phyloP scores from a whole-genome alignment of 2,329 filamentous ascomycete species.

The Onygenales sp. region DNA sequence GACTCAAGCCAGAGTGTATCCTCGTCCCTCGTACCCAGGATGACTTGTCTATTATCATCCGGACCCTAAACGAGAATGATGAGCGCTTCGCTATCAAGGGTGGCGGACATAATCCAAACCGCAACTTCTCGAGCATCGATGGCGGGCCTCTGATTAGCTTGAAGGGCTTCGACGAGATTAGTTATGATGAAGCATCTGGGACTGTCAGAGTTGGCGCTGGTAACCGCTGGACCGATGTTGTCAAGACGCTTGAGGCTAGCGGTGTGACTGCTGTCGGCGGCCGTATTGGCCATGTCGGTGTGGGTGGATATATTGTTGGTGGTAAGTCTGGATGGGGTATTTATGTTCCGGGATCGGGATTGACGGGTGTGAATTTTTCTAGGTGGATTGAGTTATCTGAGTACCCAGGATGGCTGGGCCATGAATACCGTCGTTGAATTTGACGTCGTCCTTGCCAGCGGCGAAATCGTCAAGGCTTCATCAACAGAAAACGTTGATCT shows the following conservation, averaged over 20 bases:
- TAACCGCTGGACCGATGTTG: constrained; percentile 25
- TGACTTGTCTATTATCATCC: constrained; percentile 46
- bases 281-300: constrained; percentile 39
- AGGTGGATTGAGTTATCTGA: constrained; percentile 29
- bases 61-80: constrained; percentile 37
- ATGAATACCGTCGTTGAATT: constrained; percentile 39
- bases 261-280: constrained; percentile 33
- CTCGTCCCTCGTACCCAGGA: constrained; percentile 38
- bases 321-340: constrained; percentile 18
- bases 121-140: constrained; percentile 37
- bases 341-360: background rate
- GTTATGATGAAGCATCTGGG: constrained; percentile 25
- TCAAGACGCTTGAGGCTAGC: constrained; percentile 21
- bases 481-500: constrained; percentile 30
- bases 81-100: constrained; percentile 47
- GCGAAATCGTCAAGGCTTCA: constrained; percentile 34
- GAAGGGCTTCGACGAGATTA: constrained; percentile 31
- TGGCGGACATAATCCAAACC: constrained; percentile 40
- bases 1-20: constrained; percentile 33
- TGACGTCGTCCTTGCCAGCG: constrained; percentile 40
- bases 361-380: constrained; percentile 19
- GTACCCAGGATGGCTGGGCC: constrained; percentile 34
- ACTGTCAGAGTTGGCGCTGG: constrained; percentile 33
- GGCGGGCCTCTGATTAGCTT: constrained; percentile 37
- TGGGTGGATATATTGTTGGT: constrained; percentile 39